These are phyloP conservation scores for Cryoendolithus antarcticus DNA, from an alignment of 2,329 filamentous ascomycete genomes.

Conservation along the genomic window DNA sequence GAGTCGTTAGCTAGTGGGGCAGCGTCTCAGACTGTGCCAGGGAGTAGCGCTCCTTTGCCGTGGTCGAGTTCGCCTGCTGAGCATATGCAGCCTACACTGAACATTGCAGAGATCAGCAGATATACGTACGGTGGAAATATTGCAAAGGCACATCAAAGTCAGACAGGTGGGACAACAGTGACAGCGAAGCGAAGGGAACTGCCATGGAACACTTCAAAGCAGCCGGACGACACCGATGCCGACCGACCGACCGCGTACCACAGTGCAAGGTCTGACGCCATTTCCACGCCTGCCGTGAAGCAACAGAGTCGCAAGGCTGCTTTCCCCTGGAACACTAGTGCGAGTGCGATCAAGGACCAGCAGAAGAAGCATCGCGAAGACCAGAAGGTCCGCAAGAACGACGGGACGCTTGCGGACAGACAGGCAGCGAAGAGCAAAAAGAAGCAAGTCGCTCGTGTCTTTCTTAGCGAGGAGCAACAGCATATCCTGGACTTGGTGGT, in stretches of 20 bases:
- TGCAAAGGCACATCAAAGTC: slow-evolving; percentile 4
- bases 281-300: slow-evolving; percentile 2
- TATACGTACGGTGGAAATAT: slow-evolving; percentile 1
- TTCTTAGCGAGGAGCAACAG: slow-evolving; percentile 75
- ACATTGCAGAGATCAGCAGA: slow-evolving; percentile 1
- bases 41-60: slow-evolving; percentile 48
- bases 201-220: slow-evolving; percentile 37
- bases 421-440: slow-evolving; percentile 34
- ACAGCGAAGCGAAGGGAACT: slow-evolving; percentile 50
- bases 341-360: slow-evolving; percentile 63
- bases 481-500: slow-evolving; percentile 74
- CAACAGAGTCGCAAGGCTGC: neutral
- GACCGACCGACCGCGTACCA: neutral
- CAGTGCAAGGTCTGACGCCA: slow-evolving; percentile 1
- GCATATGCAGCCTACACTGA: slow-evolving; percentile 21
- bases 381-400: slow-evolving; percentile 33
- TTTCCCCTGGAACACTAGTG: slow-evolving; percentile 59
- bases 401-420: slow-evolving; percentile 34
- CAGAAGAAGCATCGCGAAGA: slow-evolving; percentile 60
- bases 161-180: slow-evolving; percentile 5
- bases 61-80: slow-evolving; percentile 49
- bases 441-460: slow-evolving; percentile 44
- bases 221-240: slow-evolving; percentile 25
- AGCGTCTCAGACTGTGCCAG: slow-evolving; percentile 17
- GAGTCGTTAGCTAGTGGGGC: slow-evolving; percentile 18